These are phyloP conservation scores for Yamadazyma takamatsuzukensis DNA, from an alignment of 805 yeast genomes.

Conservation along the genomic window DNA sequence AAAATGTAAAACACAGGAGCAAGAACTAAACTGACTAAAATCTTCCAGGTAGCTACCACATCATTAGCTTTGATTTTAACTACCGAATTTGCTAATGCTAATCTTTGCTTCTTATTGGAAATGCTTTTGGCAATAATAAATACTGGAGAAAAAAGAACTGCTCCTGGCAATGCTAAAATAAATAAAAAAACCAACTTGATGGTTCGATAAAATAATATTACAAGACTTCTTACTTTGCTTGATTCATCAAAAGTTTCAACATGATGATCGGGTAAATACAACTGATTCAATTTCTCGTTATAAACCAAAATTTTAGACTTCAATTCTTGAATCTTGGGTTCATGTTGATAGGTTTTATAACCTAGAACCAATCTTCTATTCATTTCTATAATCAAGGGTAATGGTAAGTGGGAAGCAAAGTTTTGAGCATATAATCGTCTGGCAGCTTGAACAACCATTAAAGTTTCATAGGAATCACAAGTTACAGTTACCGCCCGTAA, in stretches of 20 bases:
- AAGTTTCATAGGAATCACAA: constrained; percentile 83
- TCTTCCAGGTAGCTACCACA: constrained; percentile 97
- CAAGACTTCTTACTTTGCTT: constrained; percentile 40
- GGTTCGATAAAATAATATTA: constrained; percentile 55
- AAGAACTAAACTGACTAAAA: constrained; percentile 79
- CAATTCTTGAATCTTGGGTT: constrained; percentile 60
- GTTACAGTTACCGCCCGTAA: constrained; percentile 82
- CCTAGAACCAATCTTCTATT: constrained; percentile 84
- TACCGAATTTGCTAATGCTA: constrained; percentile 80
- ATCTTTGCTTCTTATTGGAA: constrained; percentile 66
- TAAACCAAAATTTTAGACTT: constrained; percentile 64
- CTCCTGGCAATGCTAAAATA: constrained; percentile 81
- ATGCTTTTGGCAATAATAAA: constrained; percentile 73
- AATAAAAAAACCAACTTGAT: constrained; percentile 54
- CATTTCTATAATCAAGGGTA: constrained; percentile 84
- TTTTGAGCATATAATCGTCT: constrained; percentile 83
- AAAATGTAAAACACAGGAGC: constrained; percentile 83
- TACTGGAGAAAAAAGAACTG: constrained; percentile 81
- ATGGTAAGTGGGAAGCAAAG: constrained; percentile 64
- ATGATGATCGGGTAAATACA: constrained; percentile 54
- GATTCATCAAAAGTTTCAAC: constrained; percentile 57
- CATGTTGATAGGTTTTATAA: constrained; percentile 67
- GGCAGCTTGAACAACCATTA: constrained; percentile 88
- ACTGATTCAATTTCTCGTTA: constrained; percentile 52
- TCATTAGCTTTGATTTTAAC: constrained; percentile 92